Evolutionary conservation across 495 filamentous ascomycete genomes (phyloP), one percentile per base, ranked within the genome.

Genomic region (Penicillium turbatum): DNA sequence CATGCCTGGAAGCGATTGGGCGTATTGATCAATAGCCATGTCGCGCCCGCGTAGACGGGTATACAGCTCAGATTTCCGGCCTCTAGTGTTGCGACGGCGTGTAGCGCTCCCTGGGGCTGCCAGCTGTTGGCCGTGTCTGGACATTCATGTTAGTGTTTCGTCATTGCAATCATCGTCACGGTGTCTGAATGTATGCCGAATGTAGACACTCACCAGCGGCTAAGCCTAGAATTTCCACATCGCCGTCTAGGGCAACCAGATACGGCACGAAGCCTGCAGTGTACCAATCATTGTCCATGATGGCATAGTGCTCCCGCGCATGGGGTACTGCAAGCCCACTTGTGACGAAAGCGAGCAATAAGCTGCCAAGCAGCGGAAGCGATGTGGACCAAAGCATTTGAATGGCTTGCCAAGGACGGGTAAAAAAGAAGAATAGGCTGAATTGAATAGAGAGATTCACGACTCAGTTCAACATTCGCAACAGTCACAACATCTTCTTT

Each of bases 221-320:
- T 5, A 73, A 47, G 8, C 56, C 67, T 3, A 73, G 55, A 24
- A 69, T 52, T 36, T 71, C 53, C 17, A 68, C 52, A 42, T 58
- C 57, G 19, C 61, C 59, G 30, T 67, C 61, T 5, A 67, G 50
- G 15, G 70, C 67, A 16, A 72, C 29, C 6, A 69, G 46, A 45
- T 68, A 69, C 15, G 65, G 60, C 3, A 71, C 63, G 34, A 70
- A 67, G 13, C 51, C 62, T 6, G 63, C 63, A 13, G 67, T 57
- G 45, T 60, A 57, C 65, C 65, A 73, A 57, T 73, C 67, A 45
- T 71, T 71, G 47, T 72, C 70, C 45, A 69, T 44, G 42, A 71
- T 66, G 21, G 57, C 63, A 53, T 64, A 63, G 36, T 56, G 57
- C 48, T 61, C 32, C 12, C 24, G 52, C 3, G 40, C 21, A 16